Base-by-base conservation (phyloP, 2,329 filamentous ascomycete genomes). In the Pseudocercospora macadamiae region DNA sequence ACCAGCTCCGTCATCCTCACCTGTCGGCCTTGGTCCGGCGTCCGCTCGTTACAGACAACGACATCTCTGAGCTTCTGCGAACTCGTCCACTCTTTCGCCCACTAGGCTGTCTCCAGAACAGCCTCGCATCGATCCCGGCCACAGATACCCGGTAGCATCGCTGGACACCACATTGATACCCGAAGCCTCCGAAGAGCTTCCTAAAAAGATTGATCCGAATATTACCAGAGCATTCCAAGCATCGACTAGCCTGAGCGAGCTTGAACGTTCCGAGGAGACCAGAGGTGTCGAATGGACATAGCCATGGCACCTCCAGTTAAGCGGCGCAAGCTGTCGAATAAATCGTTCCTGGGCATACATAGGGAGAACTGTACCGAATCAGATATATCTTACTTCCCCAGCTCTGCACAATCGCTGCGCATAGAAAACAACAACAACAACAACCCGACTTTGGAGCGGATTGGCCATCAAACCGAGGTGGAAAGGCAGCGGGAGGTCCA, bases 251-350 rank as follows among this genome's bases (percentile, higher is more conserved):
- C 44, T 37, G 39, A 19, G n/a, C 18, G 10, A 48, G 32, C 51
- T 44, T 48, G 39, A 28, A 10, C 16, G n/a, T 42, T 51, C 44
- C 56, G 54, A 59, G 44, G 9, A n/a, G 21, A 23, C 36, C 16
- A 30, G 36, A 23, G 44, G 57, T 42, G 54, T 54, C 48, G 60
- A 63, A 66, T 69, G 67, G 63, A 66, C 51, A 52, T 44, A 52
- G 60, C 59, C 49, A 71, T 70, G 69, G 66, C 66, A 57, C 69
- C 68, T 51, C 68, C 69, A 42, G 59, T 51, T 32, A 71, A 71
- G 62, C 63, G 68, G 45, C 63, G 68, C 45, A 66, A 61, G 60
- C 54, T 70, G 36, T 61, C 64, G 16, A 55, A 54, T 10, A 49
- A 23, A 30, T 55, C 57, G 14, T 42, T 19, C 19, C 26, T 51